Conservation (phyloP, 495 filamentous ascomycete species). For the Podospora pseudopauciseta region DNA sequence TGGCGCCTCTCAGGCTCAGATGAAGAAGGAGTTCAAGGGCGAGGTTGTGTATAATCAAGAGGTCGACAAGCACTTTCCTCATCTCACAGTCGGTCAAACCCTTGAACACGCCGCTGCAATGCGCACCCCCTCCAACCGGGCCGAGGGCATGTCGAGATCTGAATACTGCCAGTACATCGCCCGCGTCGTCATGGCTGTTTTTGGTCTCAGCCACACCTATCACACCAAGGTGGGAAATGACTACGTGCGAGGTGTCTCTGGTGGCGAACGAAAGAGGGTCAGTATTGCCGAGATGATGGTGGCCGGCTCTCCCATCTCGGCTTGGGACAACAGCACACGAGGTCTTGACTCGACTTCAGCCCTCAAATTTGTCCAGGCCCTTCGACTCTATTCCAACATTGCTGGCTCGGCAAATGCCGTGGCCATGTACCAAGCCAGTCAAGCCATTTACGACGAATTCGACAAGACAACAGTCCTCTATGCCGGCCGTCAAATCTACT, state of each 20-base stretch:
- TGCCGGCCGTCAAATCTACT: slow-evolving; percentile 64
- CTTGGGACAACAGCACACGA: slow-evolving; percentile 54
- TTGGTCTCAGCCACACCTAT: slow-evolving; percentile 57
- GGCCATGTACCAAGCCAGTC: slow-evolving; percentile 71
- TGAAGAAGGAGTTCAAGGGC: slow-evolving; percentile 58
- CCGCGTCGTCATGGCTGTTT: slow-evolving; percentile 67
- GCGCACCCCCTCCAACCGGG: slow-evolving; percentile 65
- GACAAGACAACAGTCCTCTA: slow-evolving; percentile 62
- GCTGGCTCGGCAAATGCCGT: slow-evolving; percentile 53
- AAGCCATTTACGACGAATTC: slow-evolving; percentile 63
- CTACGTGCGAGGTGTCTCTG: slow-evolving; percentile 66
- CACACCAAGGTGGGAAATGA: slow-evolving; percentile 82
- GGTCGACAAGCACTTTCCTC: slow-evolving; percentile 63
- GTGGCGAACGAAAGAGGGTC: slow-evolving; percentile 54
- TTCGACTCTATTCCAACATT: slow-evolving; percentile 51
- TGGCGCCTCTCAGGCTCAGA: slow-evolving; percentile 46
- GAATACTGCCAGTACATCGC: slow-evolving; percentile 66
- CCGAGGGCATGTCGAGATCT: slow-evolving; percentile 55
- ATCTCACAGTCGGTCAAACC: slow-evolving; percentile 64
- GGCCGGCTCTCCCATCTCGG: slow-evolving; percentile 43
- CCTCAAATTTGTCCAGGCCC: slow-evolving; percentile 45
- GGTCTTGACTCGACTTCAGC: slow-evolving; percentile 53
- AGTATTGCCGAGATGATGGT: slow-evolving; percentile 53
- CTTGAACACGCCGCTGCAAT: slow-evolving; percentile 60
- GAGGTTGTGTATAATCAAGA: slow-evolving; percentile 57